Conservation (phyloP, 2,329 filamentous ascomycete genomes). For the Verticillium isaacii region DNA sequence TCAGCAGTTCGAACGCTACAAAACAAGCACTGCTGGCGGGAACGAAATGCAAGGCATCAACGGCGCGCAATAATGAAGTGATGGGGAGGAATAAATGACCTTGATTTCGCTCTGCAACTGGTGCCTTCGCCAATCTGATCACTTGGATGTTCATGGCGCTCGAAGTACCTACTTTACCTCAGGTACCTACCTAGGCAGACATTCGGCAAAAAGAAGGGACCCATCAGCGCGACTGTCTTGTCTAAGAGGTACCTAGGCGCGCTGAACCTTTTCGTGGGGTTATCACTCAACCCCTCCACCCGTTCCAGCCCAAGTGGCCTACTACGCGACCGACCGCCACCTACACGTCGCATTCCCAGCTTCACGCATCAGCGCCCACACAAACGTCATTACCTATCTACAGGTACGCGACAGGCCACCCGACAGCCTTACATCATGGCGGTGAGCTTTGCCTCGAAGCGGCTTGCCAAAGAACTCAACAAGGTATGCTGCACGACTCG, state of each 20-base stretch:
- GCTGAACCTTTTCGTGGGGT: neutral
- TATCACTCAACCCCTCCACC: neutral
- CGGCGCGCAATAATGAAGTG: no score
- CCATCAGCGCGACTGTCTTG: no score
- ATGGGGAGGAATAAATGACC: no score
- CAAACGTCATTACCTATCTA: slow-evolving; percentile 2
- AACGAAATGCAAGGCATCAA: no score
- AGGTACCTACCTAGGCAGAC: no score
- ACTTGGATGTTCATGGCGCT: no score
- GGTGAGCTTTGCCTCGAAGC: slow-evolving; percentile 48
- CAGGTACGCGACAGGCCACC: neutral
- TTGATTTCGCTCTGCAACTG: no score
- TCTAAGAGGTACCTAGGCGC: neutral
- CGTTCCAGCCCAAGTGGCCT: neutral
- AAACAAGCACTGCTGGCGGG: no score
- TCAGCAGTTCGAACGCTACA: no score
- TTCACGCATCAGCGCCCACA: slow-evolving; percentile 19
- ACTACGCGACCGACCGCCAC: neutral
- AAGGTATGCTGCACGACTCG: slow-evolving; percentile 37
- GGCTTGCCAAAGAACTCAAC: slow-evolving; percentile 53
- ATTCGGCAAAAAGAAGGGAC: no score
- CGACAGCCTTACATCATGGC: slow-evolving; percentile 23
- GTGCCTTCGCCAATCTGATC: no score
- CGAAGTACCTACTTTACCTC: no score
- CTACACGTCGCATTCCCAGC: neutral